Evolutionary conservation across 1,284 basidiomycete species (phyloP).

Genomic region (Pascua sp.): DNA sequence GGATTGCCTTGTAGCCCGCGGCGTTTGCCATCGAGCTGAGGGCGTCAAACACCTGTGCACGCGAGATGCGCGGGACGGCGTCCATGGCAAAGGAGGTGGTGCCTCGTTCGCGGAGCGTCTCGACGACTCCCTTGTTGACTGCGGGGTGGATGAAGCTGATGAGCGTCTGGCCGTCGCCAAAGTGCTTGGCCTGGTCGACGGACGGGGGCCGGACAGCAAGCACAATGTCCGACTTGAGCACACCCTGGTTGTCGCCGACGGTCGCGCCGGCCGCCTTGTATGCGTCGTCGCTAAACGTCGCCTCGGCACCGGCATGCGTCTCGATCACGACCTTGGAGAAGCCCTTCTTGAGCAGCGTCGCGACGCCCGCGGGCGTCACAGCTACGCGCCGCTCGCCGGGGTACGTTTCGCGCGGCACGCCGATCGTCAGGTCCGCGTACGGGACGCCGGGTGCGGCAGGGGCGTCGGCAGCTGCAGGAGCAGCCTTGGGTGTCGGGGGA

Average conservation of each 20-base stretch:
- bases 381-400: conserved; percentile 73
- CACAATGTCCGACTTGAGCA: conserved; percentile 64
- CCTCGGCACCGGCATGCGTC: conserved; percentile 63
- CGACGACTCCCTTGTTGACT: conserved; percentile 69
- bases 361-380: conserved; percentile 70
- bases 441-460: conserved; percentile 54
- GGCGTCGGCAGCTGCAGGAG: no score
- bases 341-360: conserved; percentile 72
- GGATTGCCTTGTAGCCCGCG: conserved; percentile 77
- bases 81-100: conserved; percentile 76
- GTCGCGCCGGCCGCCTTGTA: conserved; percentile 73
- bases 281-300: conserved; percentile 73
- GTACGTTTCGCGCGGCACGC: conserved; percentile 69
- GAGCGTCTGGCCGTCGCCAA: conserved; percentile 69
- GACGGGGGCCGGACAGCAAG: conserved; percentile 73
- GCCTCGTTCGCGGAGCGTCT: conserved; percentile 61
- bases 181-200: conserved; percentile 54
- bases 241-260: conserved; percentile 59
- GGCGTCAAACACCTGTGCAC: conserved; percentile 80
- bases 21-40: conserved; percentile 88
- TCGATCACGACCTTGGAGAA: conserved; percentile 69
- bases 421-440: conserved; percentile 70
- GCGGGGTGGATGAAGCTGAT: conserved; percentile 79
- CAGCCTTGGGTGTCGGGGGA: no score
- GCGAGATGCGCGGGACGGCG: conserved; percentile 79